Evolutionary conservation across 1,284 basidiomycete genomes (phyloP).

Genomic region (Trametes sp.): DNA sequence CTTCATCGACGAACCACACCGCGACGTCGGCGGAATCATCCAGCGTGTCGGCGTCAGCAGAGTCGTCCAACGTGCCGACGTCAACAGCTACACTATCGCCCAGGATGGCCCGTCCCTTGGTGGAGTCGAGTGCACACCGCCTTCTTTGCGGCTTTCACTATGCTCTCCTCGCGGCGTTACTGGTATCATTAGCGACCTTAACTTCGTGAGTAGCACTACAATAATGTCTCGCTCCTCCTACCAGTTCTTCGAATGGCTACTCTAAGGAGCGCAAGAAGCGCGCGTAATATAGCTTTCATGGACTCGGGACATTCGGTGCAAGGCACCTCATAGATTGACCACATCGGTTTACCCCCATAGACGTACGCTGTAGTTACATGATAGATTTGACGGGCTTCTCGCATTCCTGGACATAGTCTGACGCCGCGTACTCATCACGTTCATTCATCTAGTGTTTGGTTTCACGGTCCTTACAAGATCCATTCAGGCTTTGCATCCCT

Average conservation of each 20-base stretch:
- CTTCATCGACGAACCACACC: constrained; percentile 7
- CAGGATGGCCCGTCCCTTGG: neutral
- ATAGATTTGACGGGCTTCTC: too few relatives aligned
- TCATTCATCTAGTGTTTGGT: too few relatives aligned
- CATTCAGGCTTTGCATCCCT: too few relatives aligned
- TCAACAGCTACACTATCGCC: neutral
- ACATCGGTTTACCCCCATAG: too few relatives aligned
- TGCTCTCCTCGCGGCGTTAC: neutral
- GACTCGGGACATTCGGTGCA: neutral
- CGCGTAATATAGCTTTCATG: constrained; percentile 5
- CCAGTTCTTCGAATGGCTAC: neutral
- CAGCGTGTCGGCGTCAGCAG: neutral
- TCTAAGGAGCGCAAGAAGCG: neutral
- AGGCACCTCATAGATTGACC: too few relatives aligned
- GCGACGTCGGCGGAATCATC: neutral
- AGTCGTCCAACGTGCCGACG: neutral
- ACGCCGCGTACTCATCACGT: too few relatives aligned
- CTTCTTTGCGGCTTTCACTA: neutral
- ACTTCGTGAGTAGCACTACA: neutral
- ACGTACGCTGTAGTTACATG: neutral
- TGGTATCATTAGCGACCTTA: neutral
- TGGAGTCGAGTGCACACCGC: neutral
- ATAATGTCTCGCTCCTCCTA: neutral
- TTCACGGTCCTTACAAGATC: too few relatives aligned
- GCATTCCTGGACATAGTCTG: neutral